Percentiles rank a stretch among this genome's conserved stretches.
Conservation (phyloP, 306 rosid genomes). For the Trifolium repens region DNA sequence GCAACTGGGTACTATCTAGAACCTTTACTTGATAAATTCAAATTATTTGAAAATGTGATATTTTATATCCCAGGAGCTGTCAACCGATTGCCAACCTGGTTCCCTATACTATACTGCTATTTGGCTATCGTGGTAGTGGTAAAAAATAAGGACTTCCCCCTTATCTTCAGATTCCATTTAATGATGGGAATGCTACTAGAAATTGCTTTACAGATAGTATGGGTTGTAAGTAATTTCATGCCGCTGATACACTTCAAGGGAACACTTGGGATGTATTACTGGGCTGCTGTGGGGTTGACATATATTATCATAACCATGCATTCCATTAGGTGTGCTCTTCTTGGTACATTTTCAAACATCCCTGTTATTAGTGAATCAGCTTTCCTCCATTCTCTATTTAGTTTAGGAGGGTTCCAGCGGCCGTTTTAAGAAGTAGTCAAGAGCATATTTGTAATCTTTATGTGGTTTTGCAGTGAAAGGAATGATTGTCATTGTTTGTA, state of each 20-base stretch:
- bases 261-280: conserved; percentile 70
- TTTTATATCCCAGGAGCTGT: conserved; percentile 76
- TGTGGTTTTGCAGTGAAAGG: conserved; percentile 36
- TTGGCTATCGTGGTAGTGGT: conserved; percentile 64
- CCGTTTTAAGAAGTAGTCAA: conserved; percentile 55
- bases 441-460: conserved; percentile 29
- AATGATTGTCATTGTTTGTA: conserved; percentile 26
- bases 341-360: conserved; percentile 69
- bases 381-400: conserved; percentile 63
- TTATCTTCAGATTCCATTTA: conserved; percentile 70
- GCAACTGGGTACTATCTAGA: conserved; percentile 57
- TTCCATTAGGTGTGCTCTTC: conserved; percentile 73
- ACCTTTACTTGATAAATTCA: conserved; percentile 60
- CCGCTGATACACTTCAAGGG: conserved; percentile 86
- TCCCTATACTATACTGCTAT: conserved; percentile 65
- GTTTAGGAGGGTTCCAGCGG: conserved; percentile 60
- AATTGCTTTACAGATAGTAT: conserved; percentile 60
- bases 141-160: conserved; percentile 68
- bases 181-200: conserved; percentile 80
- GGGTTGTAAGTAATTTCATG: conserved; percentile 71
- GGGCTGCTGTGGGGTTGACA: conserved; percentile 73
- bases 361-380: conserved; percentile 76
- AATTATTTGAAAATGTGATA: conserved; percentile 53
- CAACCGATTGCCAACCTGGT: conserved; percentile 74
- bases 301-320: conserved; percentile 57